A percentile compares a stretch with the other conserved stretches of the same genome.
Evolutionary conservation across 805 yeast genomes (phyloP).

Genomic region (Peterozyma toletana): DNA sequence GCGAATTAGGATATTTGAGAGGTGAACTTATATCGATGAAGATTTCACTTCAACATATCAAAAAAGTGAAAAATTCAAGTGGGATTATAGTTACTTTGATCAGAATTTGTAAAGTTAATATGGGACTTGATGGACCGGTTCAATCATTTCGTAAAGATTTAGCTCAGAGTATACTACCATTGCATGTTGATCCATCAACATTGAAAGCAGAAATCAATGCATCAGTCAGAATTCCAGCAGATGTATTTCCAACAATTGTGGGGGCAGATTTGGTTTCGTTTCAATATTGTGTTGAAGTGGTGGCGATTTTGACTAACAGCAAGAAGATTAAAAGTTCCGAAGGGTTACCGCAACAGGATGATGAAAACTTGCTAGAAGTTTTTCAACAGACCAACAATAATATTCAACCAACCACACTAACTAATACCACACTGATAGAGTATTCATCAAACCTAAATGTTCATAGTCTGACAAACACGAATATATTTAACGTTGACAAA

Average conservation of each 20-base stretch:
- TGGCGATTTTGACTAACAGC: constrained; percentile 71
- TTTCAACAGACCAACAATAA: neutral
- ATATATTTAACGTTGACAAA: constrained; percentile 72
- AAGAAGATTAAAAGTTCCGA: constrained; percentile 20
- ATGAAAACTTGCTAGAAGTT: constrained; percentile 5
- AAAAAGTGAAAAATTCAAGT: constrained; percentile 57
- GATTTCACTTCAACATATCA: constrained; percentile 60
- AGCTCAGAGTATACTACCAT: constrained; percentile 68
- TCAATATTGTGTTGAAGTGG: constrained; percentile 78
- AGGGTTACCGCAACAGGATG: constrained; percentile 1
- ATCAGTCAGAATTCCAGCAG: constrained; percentile 68
- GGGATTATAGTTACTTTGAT: constrained; percentile 78
- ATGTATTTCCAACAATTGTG: constrained; percentile 77
- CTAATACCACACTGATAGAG: neutral
- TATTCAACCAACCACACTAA: neutral
- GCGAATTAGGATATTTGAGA: constrained; percentile 64
- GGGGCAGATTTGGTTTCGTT: constrained; percentile 69
- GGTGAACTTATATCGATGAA: constrained; percentile 78
- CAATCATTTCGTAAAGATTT: constrained; percentile 81
- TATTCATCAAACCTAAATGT: neutral
- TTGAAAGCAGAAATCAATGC: constrained; percentile 52
- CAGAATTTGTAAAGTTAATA: constrained; percentile 65
- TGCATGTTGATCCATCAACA: constrained; percentile 67
- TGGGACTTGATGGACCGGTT: constrained; percentile 50
- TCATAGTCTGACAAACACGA: neutral